Percentiles rank a stretch among this genome's conserved stretches.
Conservation (phyloP, 2,329 filamentous ascomycete genomes). For the Pezicula neosporulosa region DNA sequence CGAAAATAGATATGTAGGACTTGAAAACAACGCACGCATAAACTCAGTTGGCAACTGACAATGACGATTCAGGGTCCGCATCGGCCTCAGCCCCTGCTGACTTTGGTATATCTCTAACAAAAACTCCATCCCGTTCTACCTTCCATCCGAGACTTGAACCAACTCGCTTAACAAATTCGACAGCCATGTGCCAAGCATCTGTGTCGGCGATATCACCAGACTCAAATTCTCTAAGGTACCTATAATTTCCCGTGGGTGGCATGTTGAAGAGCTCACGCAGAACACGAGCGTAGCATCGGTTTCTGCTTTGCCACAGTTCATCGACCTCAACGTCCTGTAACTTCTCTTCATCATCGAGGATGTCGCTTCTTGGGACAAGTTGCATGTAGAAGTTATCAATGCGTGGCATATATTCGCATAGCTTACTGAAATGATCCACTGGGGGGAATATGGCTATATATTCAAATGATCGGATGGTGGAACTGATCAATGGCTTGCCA, state of each 20-base stretch:
- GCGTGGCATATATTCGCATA: conserved; percentile 44
- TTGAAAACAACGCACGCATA: background rate
- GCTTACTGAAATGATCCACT: conserved; percentile 52
- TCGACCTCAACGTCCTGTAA: conserved; percentile 24
- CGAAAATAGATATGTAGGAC: background rate
- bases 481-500: conserved; percentile 30
- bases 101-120: conserved; percentile 30
- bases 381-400: conserved; percentile 54
- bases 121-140: conserved; percentile 41
- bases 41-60: conserved; percentile 21
- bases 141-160: conserved; percentile 37
- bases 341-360: conserved; percentile 29
- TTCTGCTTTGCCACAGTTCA: conserved; percentile 27
- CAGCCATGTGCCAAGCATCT: conserved; percentile 43
- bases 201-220: conserved; percentile 43
- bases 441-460: conserved; percentile 69
- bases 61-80: conserved; percentile 9
- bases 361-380: conserved; percentile 34
- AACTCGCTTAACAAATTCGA: conserved; percentile 35
- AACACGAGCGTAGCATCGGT: conserved; percentile 24
- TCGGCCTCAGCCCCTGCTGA: conserved; percentile 6
- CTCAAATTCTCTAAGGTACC: conserved; percentile 44
- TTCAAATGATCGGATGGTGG: conserved; percentile 44
- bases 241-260: conserved; percentile 34
- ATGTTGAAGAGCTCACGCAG: conserved; percentile 25